These are phyloP conservation scores for Pseudocercospora ulei DNA, from an alignment of 2,329 filamentous ascomycete species.

Conservation along the genomic window DNA sequence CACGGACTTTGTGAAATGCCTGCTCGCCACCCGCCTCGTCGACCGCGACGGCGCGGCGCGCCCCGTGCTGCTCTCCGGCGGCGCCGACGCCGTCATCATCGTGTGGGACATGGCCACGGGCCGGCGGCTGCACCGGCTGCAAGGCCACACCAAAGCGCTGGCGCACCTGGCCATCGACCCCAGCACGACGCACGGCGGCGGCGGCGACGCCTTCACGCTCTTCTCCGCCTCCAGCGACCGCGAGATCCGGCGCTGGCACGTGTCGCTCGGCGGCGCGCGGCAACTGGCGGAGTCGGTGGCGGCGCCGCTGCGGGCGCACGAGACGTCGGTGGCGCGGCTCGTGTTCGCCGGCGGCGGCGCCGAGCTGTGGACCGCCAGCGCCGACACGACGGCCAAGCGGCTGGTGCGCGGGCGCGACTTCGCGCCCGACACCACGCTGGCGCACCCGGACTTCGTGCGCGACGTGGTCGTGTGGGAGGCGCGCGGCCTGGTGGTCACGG, in stretches of 20 bases:
- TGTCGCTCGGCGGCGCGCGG: constrained; percentile 47
- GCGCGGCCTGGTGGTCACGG: constrained; percentile 72
- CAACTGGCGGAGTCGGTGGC: constrained; percentile 44
- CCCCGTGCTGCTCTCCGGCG: constrained; percentile 45
- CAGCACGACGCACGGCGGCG: constrained; percentile 42
- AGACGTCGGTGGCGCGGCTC: constrained; percentile 80
- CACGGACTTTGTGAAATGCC: constrained; percentile 79
- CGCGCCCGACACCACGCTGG: constrained; percentile 59
- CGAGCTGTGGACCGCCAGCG: constrained; percentile 86
- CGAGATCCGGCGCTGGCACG: constrained; percentile 64
- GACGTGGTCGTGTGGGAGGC: constrained; percentile 58
- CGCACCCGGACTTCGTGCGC: constrained; percentile 82
- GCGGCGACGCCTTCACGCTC: constrained; percentile 46
- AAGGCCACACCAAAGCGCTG: constrained; percentile 68
- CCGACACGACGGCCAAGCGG: constrained; percentile 79
- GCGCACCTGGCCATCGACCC: constrained; percentile 71
- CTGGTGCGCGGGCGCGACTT: constrained; percentile 60
- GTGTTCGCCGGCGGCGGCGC: constrained; percentile 52
- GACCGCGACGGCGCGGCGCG: too few species aligned
- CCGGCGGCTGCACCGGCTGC: constrained; percentile 61
- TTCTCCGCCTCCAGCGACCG: constrained; percentile 60
- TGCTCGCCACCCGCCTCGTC: constrained; percentile 54
- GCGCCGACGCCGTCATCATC: constrained; percentile 46
- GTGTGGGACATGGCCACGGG: constrained; percentile 70
- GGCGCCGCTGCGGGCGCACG: constrained; percentile 62